Evolutionary conservation across 2,329 filamentous ascomycete species (phyloP), one percentile per base, ranked within the genome.

Genomic region (Fusarium subglutinans): DNA sequence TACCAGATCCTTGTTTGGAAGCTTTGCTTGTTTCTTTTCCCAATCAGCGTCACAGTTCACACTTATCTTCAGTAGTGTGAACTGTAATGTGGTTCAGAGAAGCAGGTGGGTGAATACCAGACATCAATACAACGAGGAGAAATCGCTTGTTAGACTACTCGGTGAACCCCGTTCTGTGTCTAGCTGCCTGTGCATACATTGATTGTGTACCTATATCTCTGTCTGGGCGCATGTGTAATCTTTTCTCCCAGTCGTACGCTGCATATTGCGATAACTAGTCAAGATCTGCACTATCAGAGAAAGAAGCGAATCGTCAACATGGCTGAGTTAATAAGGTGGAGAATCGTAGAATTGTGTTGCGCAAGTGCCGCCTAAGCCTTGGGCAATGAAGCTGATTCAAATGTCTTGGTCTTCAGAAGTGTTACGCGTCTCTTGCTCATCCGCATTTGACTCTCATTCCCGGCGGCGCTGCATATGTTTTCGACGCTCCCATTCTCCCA

Each of bases 41-140:
- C 26, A 28, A 30, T 30, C 61, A 65, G 70, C 69, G 71, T 76
- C 75, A 76, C 75, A 61, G 40, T 57, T 76, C 75, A 76, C 75
- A 61, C 43, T 57, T 58, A 61, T 66, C 60, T 76, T 73, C 8
- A 8, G 14, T 35, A 76, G 73, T 64, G 63, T 63, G 53, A 66
- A 70, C 56, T 70, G 51, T 26, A 67, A 56, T 35, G 41, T 28
- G 24, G 37, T 61, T 57, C 54, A 57, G 51, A 63, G 41, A 61
- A 56, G 43, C 26, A 56, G 33, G 33, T 50, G 43, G 15, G 24
- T 26, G n/a, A 55, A 28, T 38, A 37, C 14, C 22, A 35, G 30
- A 22, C 33, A 41, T 57, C 45, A 56, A 56, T 61, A 48, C 68
- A 51, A 68, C 61, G 35, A 67, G 56, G 51, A 60, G 59, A 33